Evolutionary conservation across 2,329 filamentous ascomycete species (phyloP).

Genomic region (Fusarium sp.): DNA sequence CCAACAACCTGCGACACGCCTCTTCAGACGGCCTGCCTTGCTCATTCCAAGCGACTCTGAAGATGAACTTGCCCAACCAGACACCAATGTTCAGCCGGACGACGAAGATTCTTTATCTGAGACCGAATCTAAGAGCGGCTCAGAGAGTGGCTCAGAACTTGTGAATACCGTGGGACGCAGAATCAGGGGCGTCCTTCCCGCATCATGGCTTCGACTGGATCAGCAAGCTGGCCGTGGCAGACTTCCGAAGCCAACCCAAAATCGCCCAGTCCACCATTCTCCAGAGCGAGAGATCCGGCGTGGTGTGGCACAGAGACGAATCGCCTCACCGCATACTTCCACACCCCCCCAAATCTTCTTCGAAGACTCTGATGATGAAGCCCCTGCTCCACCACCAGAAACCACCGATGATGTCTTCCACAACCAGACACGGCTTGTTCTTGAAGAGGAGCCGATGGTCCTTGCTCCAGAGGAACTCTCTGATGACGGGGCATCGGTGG

Average conservation of each 20-base stretch:
- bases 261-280: slow-evolving; percentile 48
- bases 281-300: slow-evolving; percentile 56
- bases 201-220: slow-evolving; percentile 75
- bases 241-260: slow-evolving; percentile 44
- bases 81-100: not conserved
- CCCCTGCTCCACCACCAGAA: slow-evolving; percentile 28
- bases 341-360: slow-evolving; percentile 54
- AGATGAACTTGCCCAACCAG: slow-evolving; percentile 30
- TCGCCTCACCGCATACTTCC: slow-evolving; percentile 43
- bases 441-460: slow-evolving; percentile 24
- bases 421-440: slow-evolving; percentile 43
- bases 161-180: slow-evolving; percentile 56
- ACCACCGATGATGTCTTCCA: slow-evolving; percentile 42
- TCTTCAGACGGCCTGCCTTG: slow-evolving; percentile 13
- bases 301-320: slow-evolving; percentile 63
- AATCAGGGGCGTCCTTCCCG: slow-evolving; percentile 72
- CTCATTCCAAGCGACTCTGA: slow-evolving; percentile 41
- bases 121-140: slow-evolving; percentile 54
- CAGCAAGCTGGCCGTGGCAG: slow-evolving; percentile 55
- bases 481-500: slow-evolving; percentile 51
- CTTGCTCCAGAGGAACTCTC: slow-evolving; percentile 21
- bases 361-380: slow-evolving; percentile 61
- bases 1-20: not conserved
- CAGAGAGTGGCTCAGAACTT: slow-evolving; percentile 55
- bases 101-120: slow-evolving; percentile 36